Evolutionary conservation across 805 yeast species (phyloP), one percentile per base, ranked within the genome.

Genomic region (Ogataea trehalophila): DNA sequence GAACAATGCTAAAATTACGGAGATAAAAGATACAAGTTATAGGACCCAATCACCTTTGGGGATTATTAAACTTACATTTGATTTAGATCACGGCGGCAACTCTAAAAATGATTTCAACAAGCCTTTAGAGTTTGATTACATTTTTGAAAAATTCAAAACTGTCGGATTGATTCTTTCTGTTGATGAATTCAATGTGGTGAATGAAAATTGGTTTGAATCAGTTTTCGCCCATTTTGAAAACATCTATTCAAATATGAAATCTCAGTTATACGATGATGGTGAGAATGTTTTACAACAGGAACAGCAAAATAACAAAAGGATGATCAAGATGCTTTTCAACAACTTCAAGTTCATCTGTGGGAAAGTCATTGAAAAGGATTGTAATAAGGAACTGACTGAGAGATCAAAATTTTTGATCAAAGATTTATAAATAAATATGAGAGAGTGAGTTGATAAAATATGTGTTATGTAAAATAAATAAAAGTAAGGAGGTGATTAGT

Each of bases 331-430:
- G 22, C 38, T 56, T 9, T 45, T 44, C 20, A 59, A 56, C 47
- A 57, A 56, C 35, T 48, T 50, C 48, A 50, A 47, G 22, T 56
- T 43, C 29, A 43, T 57, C 6, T 48, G 56, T 42, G 59, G 51
- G n/a, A 46, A 42, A 31, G 45, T 48, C 9, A 33, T 48, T 6
- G 47, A 49, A 29, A 40, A 36, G 33, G 45, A 48, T 22, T 23
- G 37, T 11, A 43, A 45, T 29, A 34, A 43, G 29, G 14, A 6
- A 5, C 31, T 43, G 22, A 48, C 6, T 4, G 5, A 8, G 15
- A 42, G 29, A 16, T 50, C 51, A 38, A 39, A 41, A 17, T 13
- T 6, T 14, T 16, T 47, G 4, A 20, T 50, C 36, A 29, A 18
- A 23, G 41, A 40, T 34, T 18, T 22, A 36, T 11, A 22, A 37